These are phyloP conservation scores for Albizia julibrissin DNA, from an alignment of 306 rosid species.

Conservation along the genomic window DNA sequence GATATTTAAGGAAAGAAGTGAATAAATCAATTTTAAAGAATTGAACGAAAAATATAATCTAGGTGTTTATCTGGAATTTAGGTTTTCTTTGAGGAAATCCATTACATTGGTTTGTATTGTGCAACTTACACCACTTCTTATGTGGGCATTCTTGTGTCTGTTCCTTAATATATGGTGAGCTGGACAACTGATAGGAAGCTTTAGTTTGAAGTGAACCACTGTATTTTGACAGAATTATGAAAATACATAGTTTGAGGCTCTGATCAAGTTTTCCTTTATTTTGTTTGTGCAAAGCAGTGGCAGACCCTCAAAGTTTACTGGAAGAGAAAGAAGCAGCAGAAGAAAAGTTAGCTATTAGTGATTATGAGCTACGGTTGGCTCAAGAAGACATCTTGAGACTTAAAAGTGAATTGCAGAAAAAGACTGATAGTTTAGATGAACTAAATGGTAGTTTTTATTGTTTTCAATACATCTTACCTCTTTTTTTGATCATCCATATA, in stretches of 20 bases:
- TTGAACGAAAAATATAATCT: background rate
- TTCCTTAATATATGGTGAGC: background rate
- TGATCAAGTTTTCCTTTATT: conserved; percentile 20
- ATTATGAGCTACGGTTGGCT: conserved; percentile 90
- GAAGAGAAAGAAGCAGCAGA: conserved; percentile 81
- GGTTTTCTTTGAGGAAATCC: background rate
- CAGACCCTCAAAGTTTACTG: conserved; percentile 88
- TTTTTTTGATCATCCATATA: conserved; percentile 16
- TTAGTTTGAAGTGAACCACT: background rate
- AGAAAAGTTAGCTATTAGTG: conserved; percentile 87
- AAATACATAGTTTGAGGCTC: background rate
- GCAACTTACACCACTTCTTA: conserved; percentile 9
- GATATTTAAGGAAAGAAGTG: conserved; percentile 3
- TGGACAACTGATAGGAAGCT: background rate
- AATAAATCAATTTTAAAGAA: background rate
- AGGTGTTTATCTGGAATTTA: background rate
- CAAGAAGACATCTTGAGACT: conserved; percentile 81
- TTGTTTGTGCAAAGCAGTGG: conserved; percentile 64
- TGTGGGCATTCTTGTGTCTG: conserved; percentile 10
- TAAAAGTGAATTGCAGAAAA: conserved; percentile 68
- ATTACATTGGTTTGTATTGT: conserved; percentile 1
- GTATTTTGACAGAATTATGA: background rate
- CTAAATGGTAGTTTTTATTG: conserved; percentile 54
- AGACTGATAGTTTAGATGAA: conserved; percentile 45
- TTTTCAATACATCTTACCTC: conserved; percentile 10